Conservation (phyloP, 83 land plant species). For the Picea engelmannii region DNA sequence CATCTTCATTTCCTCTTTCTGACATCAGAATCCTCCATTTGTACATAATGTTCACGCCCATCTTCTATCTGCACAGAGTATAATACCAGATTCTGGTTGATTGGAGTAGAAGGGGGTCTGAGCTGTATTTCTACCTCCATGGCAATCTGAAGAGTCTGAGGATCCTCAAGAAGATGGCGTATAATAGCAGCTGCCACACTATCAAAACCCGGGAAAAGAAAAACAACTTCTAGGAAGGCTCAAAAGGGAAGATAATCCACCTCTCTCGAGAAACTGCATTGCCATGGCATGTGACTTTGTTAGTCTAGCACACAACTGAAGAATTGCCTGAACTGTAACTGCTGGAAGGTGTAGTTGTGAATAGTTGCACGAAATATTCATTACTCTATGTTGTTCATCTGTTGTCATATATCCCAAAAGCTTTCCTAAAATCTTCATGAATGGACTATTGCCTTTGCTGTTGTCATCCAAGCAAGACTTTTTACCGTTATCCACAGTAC, state of each 20-base stretch:
- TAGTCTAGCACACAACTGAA: conserved; percentile 89
- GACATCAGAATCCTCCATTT: no score
- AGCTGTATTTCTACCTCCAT: conserved; percentile 97
- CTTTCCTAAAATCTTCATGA: conserved; percentile 69
- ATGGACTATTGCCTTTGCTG: conserved; percentile 28
- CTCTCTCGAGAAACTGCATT: conserved; percentile 80
- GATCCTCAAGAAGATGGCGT: conserved; percentile 95
- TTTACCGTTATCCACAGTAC: conserved; percentile 18
- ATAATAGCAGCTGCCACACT: conserved; percentile 83
- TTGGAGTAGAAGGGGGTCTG: no score
- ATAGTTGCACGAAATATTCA: conserved; percentile 64
- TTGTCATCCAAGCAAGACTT: conserved; percentile 15
- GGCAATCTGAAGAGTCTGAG: conserved; percentile 91
- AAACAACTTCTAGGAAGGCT: conserved; percentile 72
- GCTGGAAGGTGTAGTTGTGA: conserved; percentile 75
- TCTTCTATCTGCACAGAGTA: no score
- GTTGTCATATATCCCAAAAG: conserved; percentile 70
- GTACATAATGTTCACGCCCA: no score
- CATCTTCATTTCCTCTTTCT: no score
- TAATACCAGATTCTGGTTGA: no score
- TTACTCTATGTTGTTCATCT: conserved; percentile 61
- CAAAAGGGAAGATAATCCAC: conserved; percentile 78
- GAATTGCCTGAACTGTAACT: conserved; percentile 74
- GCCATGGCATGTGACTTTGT: conserved; percentile 85
- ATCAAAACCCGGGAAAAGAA: conserved; percentile 91